Base-by-base conservation (phyloP, 1,284 basidiomycete species). In the Peniophora sp. region DNA sequence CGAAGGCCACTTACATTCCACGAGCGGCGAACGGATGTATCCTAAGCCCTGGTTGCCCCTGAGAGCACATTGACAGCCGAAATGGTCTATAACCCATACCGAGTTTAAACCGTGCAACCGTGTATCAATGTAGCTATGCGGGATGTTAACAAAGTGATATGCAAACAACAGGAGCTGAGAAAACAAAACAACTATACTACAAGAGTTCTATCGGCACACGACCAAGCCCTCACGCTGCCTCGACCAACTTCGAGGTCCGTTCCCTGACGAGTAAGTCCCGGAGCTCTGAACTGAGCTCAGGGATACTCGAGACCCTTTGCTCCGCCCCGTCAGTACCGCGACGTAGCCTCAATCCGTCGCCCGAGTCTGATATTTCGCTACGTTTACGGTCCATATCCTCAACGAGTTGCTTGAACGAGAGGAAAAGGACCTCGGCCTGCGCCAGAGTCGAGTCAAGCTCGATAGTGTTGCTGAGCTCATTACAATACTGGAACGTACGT, bases 341-440 rank as follows among this genome's bases (percentile, higher is more conserved):
- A 23, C 59, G 57, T 20, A 59, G 47, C 52, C 53, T 32, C 47
- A 49, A 2, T 38, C 34, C 14, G 36, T 39, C 17, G 39, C 47
- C 16, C 53, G 10, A 2, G 36, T 38, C 45, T 24, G 41, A 38
- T 55, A 53, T 67, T 53, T 89, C 87, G 1, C 77, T 81, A 58
- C 75, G 77, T 51, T 85, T 77, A 27, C 84, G 77, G 63, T 95
- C 91, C 56, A 94, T 81, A 63, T 94, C 92, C n/a, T 87, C 85
- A 14, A 94, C 81, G n/a, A 93, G 68, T 63, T 90, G 88, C 11
- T 81, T 72, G 67, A 91, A 92, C 2, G 89, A 90, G 3, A 89
- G 73, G 75, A 92, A 97, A 12, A 97, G 77, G 10, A 97, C 92
- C 69, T 97, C 93, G 9, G 93, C 93, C 67, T 97, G 94, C 0